Evolutionary conservation across 257 asterid species (phyloP).

Genomic region (Solanum acaule): DNA sequence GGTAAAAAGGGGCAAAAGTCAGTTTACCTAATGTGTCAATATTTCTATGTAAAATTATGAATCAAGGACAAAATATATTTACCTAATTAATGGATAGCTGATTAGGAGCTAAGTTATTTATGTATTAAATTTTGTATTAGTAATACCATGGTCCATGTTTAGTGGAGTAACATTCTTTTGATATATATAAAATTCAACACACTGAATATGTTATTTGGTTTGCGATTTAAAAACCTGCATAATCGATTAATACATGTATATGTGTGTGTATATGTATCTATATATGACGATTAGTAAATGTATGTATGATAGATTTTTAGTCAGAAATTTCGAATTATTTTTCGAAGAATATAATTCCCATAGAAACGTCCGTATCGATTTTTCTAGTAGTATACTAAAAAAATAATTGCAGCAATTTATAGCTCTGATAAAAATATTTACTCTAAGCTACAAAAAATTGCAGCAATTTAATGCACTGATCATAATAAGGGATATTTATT

Average conservation of each 20-base stretch:
- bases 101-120: neutral
- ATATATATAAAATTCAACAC: neutral
- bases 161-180: too few species aligned
- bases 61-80: neutral
- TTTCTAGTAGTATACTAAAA: neutral
- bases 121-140: too few species aligned
- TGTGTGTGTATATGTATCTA: too few species aligned
- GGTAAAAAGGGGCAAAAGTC: neutral
- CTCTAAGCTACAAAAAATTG: neutral
- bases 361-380: neutral
- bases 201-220: neutral
- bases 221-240: too few species aligned
- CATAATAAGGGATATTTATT: neutral
- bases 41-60: neutral
- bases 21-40: neutral
- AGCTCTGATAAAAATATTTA: neutral
- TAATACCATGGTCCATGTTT: too few species aligned
- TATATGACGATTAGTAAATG: neutral
- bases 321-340: neutral
- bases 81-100: neutral
- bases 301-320: too few species aligned
- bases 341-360: neutral
- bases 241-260: too few species aligned
- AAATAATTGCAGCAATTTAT: neutral
- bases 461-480: neutral